Evolutionary conservation across 192 early-diverging fungal genomes (phyloP).

Genomic region (Geranomyces variabilis): DNA sequence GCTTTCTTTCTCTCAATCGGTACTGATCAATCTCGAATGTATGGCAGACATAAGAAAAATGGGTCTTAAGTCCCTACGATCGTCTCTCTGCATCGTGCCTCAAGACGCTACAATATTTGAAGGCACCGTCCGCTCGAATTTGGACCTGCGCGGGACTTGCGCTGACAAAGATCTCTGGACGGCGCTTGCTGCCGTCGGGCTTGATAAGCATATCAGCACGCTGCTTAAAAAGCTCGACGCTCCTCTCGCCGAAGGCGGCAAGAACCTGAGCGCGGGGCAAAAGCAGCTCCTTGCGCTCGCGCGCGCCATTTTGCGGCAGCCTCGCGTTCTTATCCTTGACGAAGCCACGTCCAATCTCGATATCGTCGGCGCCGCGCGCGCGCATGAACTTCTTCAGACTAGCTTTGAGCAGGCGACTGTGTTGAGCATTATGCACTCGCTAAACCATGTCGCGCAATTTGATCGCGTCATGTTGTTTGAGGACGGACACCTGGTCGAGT

Average conservation of each 20-base stretch:
- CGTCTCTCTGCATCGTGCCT: constrained; percentile 62
- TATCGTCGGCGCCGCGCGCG: constrained; percentile 46
- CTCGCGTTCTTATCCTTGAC: constrained; percentile 51
- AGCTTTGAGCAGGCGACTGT: constrained; percentile 59
- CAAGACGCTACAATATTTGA: constrained; percentile 70
- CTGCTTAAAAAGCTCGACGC: constrained; percentile 61
- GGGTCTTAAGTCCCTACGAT: constrained; percentile 45
- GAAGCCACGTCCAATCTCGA: constrained; percentile 53
- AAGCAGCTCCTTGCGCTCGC: constrained; percentile 81
- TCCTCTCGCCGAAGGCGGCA: constrained; percentile 76
- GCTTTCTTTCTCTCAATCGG: too few species aligned
- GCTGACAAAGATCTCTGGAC: constrained; percentile 72
- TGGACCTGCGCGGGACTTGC: constrained; percentile 69
- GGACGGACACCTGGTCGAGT: constrained; percentile 54
- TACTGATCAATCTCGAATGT: too few species aligned
- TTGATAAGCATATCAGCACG: constrained; percentile 34
- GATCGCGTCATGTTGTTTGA: constrained; percentile 56
- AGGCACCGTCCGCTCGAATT: constrained; percentile 74
- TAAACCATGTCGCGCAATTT: constrained; percentile 48
- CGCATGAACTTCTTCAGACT: constrained; percentile 41
- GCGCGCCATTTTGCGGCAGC: constrained; percentile 65
- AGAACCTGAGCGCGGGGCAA: constrained; percentile 79
- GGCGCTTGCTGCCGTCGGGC: constrained; percentile 62
- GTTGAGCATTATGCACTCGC: constrained; percentile 55
- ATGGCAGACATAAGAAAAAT: constrained; percentile 39